phyloP scores from a whole-genome alignment of 2,329 filamentous ascomycete genomes.

The Ophiostoma tasmaniense region DNA sequence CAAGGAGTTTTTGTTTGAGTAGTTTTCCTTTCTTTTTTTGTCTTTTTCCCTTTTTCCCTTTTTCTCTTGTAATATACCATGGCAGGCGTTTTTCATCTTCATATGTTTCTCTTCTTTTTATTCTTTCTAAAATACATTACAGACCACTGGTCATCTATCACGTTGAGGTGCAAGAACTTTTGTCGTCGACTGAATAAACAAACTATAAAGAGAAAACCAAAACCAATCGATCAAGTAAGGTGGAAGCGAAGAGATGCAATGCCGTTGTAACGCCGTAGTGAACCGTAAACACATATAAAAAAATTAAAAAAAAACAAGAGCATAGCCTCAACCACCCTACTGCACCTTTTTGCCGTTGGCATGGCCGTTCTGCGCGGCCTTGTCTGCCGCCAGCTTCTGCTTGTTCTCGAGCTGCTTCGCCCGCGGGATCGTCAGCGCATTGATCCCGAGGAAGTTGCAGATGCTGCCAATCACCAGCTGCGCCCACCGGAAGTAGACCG shows the following conservation, averaged over 20 bases:
- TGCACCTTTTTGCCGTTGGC: slow-evolving; percentile 24
- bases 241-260: neutral
- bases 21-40: slow-evolving; percentile 21
- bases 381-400: slow-evolving; percentile 29
- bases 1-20: slow-evolving; percentile 79
- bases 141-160: no score
- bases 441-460: slow-evolving; percentile 86
- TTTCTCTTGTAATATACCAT: neutral
- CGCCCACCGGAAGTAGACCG: slow-evolving; percentile 93
- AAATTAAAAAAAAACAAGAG: no score
- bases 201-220: no score
- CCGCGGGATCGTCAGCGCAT: slow-evolving; percentile 76
- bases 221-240: neutral
- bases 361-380: slow-evolving; percentile 12
- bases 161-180: no score
- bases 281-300: neutral
- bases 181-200: no score
- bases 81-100: neutral
- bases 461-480: slow-evolving; percentile 84
- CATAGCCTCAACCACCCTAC: neutral
- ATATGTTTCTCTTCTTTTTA: no score
- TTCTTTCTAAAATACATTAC: no score
- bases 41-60: neutral
- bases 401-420: slow-evolving; percentile 51
- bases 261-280: neutral